phyloP scores from a whole-genome alignment of 129 eudicot species.

The Tagetes patula region DNA sequence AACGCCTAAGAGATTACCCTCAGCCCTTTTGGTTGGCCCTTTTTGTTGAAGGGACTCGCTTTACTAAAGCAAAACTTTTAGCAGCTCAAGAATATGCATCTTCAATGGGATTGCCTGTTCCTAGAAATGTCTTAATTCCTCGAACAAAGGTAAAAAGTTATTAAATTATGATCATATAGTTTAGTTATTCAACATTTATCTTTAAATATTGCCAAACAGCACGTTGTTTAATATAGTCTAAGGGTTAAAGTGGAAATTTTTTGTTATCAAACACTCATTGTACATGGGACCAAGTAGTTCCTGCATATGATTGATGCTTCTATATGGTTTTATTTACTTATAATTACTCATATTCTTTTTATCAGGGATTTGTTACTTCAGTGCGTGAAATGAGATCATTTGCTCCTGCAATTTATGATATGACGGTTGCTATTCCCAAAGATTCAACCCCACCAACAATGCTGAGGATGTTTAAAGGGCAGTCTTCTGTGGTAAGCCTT shows the following conservation, averaged over 20 bases:
- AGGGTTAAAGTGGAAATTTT: conserved; percentile 1
- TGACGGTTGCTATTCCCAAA: conserved; percentile 79
- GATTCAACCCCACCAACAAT: conserved; percentile 76
- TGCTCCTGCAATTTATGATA: conserved; percentile 85
- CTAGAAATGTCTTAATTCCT: conserved; percentile 87
- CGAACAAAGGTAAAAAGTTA: conserved; percentile 67
- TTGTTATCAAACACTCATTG: conserved; percentile 5
- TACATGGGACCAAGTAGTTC: conserved; percentile 2
- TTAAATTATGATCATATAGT: background rate
- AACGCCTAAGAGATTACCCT: conserved; percentile 75
- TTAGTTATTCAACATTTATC: conserved; percentile 5
- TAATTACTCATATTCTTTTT: background rate
- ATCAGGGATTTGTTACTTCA: conserved; percentile 89
- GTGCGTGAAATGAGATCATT: conserved; percentile 87
- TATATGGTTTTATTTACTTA: conserved; percentile 2
- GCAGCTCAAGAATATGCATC: conserved; percentile 95
- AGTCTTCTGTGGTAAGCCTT: conserved; percentile 74
- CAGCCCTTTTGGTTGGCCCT: conserved; percentile 92
- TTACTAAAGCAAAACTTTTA: conserved; percentile 80
- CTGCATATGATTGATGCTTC: conserved; percentile 15
- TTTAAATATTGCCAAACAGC: background rate
- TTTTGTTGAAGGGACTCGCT: conserved; percentile 92
- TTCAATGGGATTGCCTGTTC: conserved; percentile 76
- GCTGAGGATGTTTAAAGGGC: conserved; percentile 82
- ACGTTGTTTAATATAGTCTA: background rate